Evolutionary conservation across 148 eudicot genomes (phyloP).

Genomic region (Cornus controversa): DNA sequence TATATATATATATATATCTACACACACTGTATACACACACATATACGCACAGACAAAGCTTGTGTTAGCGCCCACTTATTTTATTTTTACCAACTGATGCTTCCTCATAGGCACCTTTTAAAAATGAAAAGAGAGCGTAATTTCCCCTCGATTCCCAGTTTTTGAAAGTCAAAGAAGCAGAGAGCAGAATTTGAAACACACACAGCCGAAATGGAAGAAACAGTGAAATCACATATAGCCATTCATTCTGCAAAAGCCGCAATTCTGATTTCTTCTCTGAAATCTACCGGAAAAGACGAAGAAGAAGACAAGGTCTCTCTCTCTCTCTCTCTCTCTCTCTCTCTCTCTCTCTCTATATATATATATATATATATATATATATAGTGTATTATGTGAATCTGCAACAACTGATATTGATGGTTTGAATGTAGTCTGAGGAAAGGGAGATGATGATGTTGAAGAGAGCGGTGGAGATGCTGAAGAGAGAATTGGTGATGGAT

Average conservation of each 20-base stretch:
- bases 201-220: neutral
- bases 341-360: conserved; percentile 14
- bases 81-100: too few relatives aligned
- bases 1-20: too few relatives aligned
- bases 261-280: conserved; percentile 24
- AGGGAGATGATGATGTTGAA: conserved; percentile 30
- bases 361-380: neutral
- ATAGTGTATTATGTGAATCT: neutral
- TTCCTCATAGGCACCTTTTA: too few relatives aligned
- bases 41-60: too few relatives aligned
- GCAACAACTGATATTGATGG: neutral
- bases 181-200: neutral
- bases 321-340: conserved; percentile 5
- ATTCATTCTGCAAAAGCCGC: conserved; percentile 36
- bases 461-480: conserved; percentile 34
- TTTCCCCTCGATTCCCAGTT: too few relatives aligned
- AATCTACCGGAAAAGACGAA: neutral
- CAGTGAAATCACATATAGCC: conserved; percentile 13
- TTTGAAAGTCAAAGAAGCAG: too few relatives aligned
- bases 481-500: conserved; percentile 27
- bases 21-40: too few relatives aligned
- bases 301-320: conserved; percentile 4
- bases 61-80: too few relatives aligned
- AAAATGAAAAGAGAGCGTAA: too few relatives aligned
- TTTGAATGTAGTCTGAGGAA: conserved; percentile 13